phyloP scores from a whole-genome alignment of 2,329 filamentous ascomycete genomes.

The Trichoderma gracile region DNA sequence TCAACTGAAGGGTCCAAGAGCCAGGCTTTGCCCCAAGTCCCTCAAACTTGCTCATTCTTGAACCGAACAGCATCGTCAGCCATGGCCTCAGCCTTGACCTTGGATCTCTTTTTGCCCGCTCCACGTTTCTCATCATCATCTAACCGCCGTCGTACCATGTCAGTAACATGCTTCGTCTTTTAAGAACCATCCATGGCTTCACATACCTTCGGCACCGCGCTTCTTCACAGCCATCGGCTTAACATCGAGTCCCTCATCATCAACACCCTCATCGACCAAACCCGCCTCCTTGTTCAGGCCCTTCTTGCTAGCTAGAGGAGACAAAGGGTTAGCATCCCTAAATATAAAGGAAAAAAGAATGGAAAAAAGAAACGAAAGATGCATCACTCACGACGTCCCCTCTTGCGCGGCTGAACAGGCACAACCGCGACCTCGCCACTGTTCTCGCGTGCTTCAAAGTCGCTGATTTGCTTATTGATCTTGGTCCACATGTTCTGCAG shows the following conservation, averaged over 20 bases:
- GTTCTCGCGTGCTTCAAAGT: slow-evolving; percentile 12
- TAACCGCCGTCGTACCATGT: neutral
- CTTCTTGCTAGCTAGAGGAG: slow-evolving; percentile 6
- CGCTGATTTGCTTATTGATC: slow-evolving; percentile 39
- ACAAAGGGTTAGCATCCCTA: neutral
- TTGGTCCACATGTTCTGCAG: slow-evolving; percentile 42
- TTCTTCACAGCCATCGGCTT: neutral
- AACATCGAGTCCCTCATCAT: neutral
- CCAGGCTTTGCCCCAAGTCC: neutral
- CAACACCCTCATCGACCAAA: neutral
- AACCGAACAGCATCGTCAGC: neutral
- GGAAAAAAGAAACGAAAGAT: neutral
- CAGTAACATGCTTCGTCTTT: neutral
- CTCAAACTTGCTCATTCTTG: neutral
- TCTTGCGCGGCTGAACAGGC: slow-evolving; percentile 24
- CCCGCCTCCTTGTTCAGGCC: neutral
- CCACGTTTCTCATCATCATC: neutral
- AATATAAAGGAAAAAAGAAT: too few relatives aligned
- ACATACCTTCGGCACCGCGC: slow-evolving; percentile 10
- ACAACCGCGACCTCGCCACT: neutral
- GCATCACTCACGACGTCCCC: neutral
- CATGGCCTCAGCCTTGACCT: neutral
- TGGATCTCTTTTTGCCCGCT: neutral
- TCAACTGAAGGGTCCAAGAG: neutral
- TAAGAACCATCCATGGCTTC: neutral